Percentiles rank a stretch among this genome's conserved stretches.
Conservation (phyloP, 208 protist genomes). For the Leishmania tropica region DNA sequence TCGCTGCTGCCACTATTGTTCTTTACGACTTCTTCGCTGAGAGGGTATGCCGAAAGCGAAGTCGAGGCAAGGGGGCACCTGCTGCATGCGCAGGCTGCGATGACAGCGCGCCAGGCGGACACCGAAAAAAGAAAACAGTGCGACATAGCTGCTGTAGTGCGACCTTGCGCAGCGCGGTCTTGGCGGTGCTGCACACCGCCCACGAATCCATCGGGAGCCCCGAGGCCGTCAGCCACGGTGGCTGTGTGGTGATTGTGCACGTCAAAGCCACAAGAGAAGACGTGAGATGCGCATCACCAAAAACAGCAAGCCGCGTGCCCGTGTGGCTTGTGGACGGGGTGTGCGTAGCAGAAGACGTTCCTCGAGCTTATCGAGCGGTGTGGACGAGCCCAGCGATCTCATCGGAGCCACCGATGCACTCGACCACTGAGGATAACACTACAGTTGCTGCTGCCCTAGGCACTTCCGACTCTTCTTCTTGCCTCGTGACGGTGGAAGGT, state of each 20-base stretch:
- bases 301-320: background rate
- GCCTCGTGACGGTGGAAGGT: no score
- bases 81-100: background rate
- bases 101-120: background rate
- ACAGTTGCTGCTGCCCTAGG: background rate
- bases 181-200: background rate
- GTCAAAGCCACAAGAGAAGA: background rate
- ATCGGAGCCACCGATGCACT: background rate
- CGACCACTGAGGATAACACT: background rate
- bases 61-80: background rate
- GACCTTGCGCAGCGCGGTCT: slow-evolving; percentile 1
- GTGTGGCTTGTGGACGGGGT: slow-evolving; percentile 11
- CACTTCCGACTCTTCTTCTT: background rate
- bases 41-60: background rate
- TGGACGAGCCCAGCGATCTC: background rate
- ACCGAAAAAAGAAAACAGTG: no score
- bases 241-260: slow-evolving; percentile 7
- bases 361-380: slow-evolving; percentile 8
- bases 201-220: background rate
- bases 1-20: background rate
- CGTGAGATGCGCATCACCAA: background rate
- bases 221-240: slow-evolving; percentile 1
- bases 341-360: slow-evolving; percentile 10
- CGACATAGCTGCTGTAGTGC: background rate
- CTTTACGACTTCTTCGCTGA: slow-evolving; percentile 13